Evolutionary conservation across 768 basidiomycete species (phyloP), one percentile per base, ranked within the genome.

Genomic region (Mycena sanguinolenta): DNA sequence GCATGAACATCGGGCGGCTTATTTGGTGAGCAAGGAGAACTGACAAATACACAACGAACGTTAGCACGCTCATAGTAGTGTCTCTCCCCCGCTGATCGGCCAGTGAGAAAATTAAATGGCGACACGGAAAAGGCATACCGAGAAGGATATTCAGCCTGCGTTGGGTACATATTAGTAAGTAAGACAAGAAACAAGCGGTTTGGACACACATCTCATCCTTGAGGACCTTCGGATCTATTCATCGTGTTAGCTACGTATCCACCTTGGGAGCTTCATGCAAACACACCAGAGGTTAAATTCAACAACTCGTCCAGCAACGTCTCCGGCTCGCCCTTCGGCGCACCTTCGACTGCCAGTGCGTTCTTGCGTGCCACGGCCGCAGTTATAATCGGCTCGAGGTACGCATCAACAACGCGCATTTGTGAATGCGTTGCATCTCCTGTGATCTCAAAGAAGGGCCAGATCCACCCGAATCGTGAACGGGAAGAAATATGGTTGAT

Each of bases 391-490:
- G 88, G 88, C 52, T 88, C 82, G 44, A 90, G 81, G 73, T 88
- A 90, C 21, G 76, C 81, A 46, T 87, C 81, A 6, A 91, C 83
- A 16, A 87, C 79, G 49, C 78, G 76, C 83, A 88, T 86, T 50
- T 83, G 82, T 61, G 80, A 78, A 55, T 77, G 79, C 19, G 86
- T 82, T 38, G 80, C 82, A 76, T 91, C 89, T 28, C 78, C 76
- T 79, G 81, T 85, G 49, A 90, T 82, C 74, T 92, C 90, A 4
- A 77, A 69, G 6, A 91, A 73, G 6, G 86, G 85, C 90, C 90
- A 91, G 10, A 81, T 75, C 27, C 67, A 69, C 2, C 88, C 86
- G 21, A 83, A 77, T 8, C 84, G 79, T 21, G 78, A 69, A 13
- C 90, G 83, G 30, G 78, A 58, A 8, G 68, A 58, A 36, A 69